Conservation (phyloP, 2,329 filamentous ascomycete genomes). For the Colletotrichum aenigma region DNA sequence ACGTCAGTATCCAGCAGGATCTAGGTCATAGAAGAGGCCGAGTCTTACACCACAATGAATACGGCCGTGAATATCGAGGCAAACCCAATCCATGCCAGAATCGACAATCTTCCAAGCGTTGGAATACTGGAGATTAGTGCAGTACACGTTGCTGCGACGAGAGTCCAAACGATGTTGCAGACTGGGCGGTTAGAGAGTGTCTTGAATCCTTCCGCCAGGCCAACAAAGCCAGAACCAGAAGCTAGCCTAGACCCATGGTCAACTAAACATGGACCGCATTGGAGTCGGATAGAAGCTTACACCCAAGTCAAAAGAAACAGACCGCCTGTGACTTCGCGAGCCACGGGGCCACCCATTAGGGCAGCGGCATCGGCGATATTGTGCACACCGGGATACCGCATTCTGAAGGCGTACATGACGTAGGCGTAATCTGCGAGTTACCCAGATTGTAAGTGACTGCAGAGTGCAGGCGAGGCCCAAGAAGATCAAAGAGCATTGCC, state of each 20-base stretch:
- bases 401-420: conserved; percentile 28
- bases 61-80: conserved; percentile 52
- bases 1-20: neutral
- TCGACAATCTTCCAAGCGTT: conserved; percentile 19
- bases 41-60: conserved; percentile 31
- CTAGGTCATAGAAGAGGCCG: neutral
- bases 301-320: conserved; percentile 19
- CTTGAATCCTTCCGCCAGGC: neutral
- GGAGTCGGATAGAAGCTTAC: conserved; percentile 7
- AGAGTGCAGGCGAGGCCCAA: neutral
- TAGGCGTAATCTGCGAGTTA: conserved; percentile 26
- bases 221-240: neutral
- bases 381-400: conserved; percentile 26
- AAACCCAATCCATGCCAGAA: conserved; percentile 63
- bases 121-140: conserved; percentile 20
- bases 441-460: neutral
- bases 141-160: conserved; percentile 26
- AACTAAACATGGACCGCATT: neutral
- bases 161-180: conserved; percentile 26
- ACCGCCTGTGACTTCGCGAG: neutral
- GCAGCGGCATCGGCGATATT: conserved; percentile 29
- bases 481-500: neutral
- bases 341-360: conserved; percentile 25
- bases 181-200: neutral
- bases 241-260: neutral